These are phyloP conservation scores for Handroanthus guayacan DNA, from an alignment of 257 asterid species.

Conservation along the genomic window DNA sequence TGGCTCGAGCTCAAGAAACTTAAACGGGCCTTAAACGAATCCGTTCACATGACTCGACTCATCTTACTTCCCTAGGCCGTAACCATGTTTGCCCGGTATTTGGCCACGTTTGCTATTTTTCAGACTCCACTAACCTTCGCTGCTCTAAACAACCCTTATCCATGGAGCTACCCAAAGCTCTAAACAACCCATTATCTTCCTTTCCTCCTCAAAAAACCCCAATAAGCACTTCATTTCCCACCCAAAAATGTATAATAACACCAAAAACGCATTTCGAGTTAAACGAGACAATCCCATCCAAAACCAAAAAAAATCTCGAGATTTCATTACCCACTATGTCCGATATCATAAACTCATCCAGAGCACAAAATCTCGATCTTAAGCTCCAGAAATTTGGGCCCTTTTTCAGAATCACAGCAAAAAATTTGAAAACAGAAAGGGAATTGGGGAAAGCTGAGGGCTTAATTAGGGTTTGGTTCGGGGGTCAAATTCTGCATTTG, in stretches of 20 bases:
- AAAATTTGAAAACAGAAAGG: conserved; percentile 46
- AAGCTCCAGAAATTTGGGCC: conserved; percentile 75
- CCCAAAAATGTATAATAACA: background rate
- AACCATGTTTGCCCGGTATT: background rate
- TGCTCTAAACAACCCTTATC: conserved; percentile 4
- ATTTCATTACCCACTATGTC: conserved; percentile 66
- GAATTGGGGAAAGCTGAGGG: conserved; percentile 90
- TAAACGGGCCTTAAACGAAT: too few species aligned
- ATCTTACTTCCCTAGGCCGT: too few species aligned
- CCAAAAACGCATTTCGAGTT: conserved; percentile 32
- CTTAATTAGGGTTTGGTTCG: conserved; percentile 72
- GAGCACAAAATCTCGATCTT: conserved; percentile 72
- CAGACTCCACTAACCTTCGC: background rate
- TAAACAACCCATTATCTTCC: conserved; percentile 30
- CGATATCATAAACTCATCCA: conserved; percentile 74
- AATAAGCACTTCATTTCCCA: conserved; percentile 13
- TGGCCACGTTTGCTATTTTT: conserved; percentile 20
- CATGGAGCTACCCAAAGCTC: conserved; percentile 41
- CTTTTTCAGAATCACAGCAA: conserved; percentile 79
- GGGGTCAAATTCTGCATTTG: conserved; percentile 79
- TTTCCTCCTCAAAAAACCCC: conserved; percentile 31
- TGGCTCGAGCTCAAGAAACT: too few species aligned
- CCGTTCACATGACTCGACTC: too few species aligned
- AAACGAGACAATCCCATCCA: background rate
- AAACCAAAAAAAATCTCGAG: conserved; percentile 13